Evolutionary conservation across 495 filamentous ascomycete species (phyloP).

Genomic region (Lichenothelia convexa): DNA sequence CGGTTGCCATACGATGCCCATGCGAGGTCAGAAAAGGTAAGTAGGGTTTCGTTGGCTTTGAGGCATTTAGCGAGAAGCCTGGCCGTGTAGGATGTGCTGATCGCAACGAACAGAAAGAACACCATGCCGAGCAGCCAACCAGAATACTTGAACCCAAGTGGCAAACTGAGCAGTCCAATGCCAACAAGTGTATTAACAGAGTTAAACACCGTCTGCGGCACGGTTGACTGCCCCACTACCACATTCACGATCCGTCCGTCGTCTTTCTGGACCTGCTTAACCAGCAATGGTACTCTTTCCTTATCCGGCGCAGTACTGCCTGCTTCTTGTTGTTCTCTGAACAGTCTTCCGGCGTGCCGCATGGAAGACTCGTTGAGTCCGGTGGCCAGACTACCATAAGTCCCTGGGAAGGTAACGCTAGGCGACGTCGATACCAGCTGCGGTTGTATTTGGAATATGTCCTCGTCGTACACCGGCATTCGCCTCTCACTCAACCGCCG

Average conservation of each 20-base stretch:
- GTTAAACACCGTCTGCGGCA: slow-evolving; percentile 94
- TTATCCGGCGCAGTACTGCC: slow-evolving; percentile 32
- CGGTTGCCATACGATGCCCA: slow-evolving; percentile 78
- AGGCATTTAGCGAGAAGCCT: slow-evolving; percentile 75
- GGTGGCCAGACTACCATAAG: slow-evolving; percentile 60
- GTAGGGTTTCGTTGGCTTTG: slow-evolving; percentile 59
- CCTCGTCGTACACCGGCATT: slow-evolving; percentile 15
- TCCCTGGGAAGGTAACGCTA: slow-evolving; percentile 44
- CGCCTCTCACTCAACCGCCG: slow-evolving; percentile 2
- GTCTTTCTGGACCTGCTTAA: slow-evolving; percentile 69
- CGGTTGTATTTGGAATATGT: slow-evolving; percentile 43
- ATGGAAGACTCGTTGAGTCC: slow-evolving; percentile 50
- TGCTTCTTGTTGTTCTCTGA: slow-evolving; percentile 46
- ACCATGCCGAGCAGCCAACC: slow-evolving; percentile 76
- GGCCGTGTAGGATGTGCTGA: slow-evolving; percentile 71
- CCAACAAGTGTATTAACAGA: slow-evolving; percentile 91
- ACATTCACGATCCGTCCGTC: slow-evolving; percentile 70
- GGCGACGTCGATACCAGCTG: slow-evolving; percentile 42
- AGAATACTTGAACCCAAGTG: slow-evolving; percentile 73
- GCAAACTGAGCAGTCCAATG: slow-evolving; percentile 73
- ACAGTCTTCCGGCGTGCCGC: slow-evolving; percentile 50
- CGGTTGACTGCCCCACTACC: slow-evolving; percentile 76
- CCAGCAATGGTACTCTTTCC: slow-evolving; percentile 59
- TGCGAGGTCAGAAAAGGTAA: slow-evolving; percentile 86
- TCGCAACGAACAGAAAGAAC: slow-evolving; percentile 55